Evolutionary conservation across 2,329 filamentous ascomycete species (phyloP), one percentile per base, ranked within the genome.

Genomic region (Emergomyces pasteurianus): DNA sequence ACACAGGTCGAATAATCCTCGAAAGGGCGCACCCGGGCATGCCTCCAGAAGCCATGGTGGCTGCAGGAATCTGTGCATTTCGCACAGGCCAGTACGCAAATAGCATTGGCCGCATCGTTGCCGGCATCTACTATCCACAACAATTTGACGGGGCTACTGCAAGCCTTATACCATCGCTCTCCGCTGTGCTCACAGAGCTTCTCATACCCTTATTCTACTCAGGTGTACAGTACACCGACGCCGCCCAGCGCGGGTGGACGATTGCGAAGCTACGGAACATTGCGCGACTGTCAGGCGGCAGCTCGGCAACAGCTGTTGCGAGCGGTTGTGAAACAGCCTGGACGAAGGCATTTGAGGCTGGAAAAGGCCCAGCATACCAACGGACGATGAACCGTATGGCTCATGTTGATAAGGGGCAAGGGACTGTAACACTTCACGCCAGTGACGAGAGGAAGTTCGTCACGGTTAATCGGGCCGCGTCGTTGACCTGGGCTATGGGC

Each of bases 1-100:
- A 95, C 73, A 89, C 92, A 79, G 86, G 87, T 0, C 81, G 90
- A 54, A 92, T 97, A 61, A 81, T 92, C 59, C 81, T 94, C n/a
- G 80, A 92, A 62, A 83, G 94, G 40, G 81, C 86, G 0, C 92
- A 96, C 66, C 94, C 94, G 0, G 83, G 83, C 28, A 96, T 96
- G 91, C 92, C 92, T 0, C 90, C 92, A 0, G 86, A 92, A 9
- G 88, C 91, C 42, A 91, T 95, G 84, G 83, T 91, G 67, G 91
- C 94, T 2, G 90, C 90, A 0, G 88, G 87, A 8, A 81, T 95
- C 64, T 85, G 88, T 10, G 90, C 90, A 0, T 78, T 78, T 16
- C 83, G 88, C 57, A 96, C 92, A 0, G 83, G 81, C 2, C 77
- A 77, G 0, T 88, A 85, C 72, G 89, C 91, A 1, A 85, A 85